Conservation (phyloP, 768 basidiomycete genomes). For the Boletus subparvulus region DNA sequence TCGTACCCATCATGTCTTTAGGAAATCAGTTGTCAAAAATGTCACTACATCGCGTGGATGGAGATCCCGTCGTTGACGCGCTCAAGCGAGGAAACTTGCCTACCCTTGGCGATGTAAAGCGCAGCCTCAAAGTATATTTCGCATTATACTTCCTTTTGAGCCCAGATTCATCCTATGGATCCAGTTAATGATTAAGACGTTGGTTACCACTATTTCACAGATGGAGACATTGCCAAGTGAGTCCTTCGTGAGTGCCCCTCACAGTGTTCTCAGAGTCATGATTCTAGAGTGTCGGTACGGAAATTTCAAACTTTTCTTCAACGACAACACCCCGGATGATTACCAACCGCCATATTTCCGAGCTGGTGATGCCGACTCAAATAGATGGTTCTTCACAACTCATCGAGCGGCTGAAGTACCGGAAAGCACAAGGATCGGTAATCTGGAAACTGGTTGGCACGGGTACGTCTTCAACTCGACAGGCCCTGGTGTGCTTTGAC, state of each 20-base stretch:
- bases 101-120: slow-evolving; percentile 78
- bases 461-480: slow-evolving; percentile 41
- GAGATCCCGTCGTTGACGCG: slow-evolving; percentile 63
- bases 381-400: slow-evolving; percentile 81
- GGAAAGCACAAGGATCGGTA: slow-evolving; percentile 68
- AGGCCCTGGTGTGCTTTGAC: background rate
- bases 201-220: slow-evolving; percentile 75
- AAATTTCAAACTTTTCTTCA: slow-evolving; percentile 88
- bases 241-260: slow-evolving; percentile 22
- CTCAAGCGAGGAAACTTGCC: slow-evolving; percentile 60
- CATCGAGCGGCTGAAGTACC: slow-evolving; percentile 71
- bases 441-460: slow-evolving; percentile 70
- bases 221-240: slow-evolving; percentile 79
- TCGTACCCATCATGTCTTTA: slow-evolving; percentile 73
- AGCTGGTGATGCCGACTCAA: slow-evolving; percentile 65
- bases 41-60: slow-evolving; percentile 39
- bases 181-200: slow-evolving; percentile 71
- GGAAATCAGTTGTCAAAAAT: slow-evolving; percentile 57
- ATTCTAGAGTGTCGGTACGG: slow-evolving; percentile 71
- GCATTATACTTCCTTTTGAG: background rate
- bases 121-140: slow-evolving; percentile 65
- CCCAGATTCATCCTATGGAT: background rate
- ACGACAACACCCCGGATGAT: slow-evolving; percentile 71
- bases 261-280: background rate
- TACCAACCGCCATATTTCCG: slow-evolving; percentile 85